Base-by-base conservation (phyloP, 2,329 filamentous ascomycete genomes). In the Talaromyces sp. region DNA sequence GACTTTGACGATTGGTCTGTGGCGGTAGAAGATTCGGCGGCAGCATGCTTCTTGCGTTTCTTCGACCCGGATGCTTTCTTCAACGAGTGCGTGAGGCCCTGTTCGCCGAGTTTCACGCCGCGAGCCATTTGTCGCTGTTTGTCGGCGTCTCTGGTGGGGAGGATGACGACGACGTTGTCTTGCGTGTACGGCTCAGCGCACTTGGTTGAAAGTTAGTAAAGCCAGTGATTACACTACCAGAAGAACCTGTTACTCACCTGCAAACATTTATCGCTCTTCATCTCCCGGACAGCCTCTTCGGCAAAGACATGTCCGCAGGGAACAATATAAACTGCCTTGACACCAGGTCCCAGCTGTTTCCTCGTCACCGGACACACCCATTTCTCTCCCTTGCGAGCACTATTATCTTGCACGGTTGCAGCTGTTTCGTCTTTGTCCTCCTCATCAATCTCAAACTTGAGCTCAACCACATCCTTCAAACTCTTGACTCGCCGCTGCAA, bases 271-370 rank as follows among this genome's bases (percentile, higher is more conserved):
- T 90, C 88, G 2, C 79, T 83, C 28, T 82, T 81, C n/a, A 96
- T 86, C 75, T 95, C 90, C 67, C 88, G 90, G 66, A 98, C 88
- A 7, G 92, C 92, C 59, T 87, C 87, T 64, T 96, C 92, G 0
- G 91, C 89, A 76, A 98, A 98, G 0, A 91, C 93, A 79, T 99
- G 96, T 0, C 95, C 96, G 70, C 95, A 99, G 0, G 95, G 95
- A 4, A 98, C 91, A 2, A 99, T 70, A 70, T 98, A 99, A 1
- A 96, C 91, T 0, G 92, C 84, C 75, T 89, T 94, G 16, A 89
- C 87, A 5, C 83, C 82, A 0, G 92, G 87, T 0, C 95, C 95
- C 28, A 99, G 78, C 73, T 90, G 88, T 73, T 96, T 96, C 69
- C 90, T 86, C 1, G 93, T 96, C 60, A 98, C 85, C 0, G 94